Evolutionary conservation across 768 basidiomycete species (phyloP).

Genomic region (Agaricus blazei): DNA sequence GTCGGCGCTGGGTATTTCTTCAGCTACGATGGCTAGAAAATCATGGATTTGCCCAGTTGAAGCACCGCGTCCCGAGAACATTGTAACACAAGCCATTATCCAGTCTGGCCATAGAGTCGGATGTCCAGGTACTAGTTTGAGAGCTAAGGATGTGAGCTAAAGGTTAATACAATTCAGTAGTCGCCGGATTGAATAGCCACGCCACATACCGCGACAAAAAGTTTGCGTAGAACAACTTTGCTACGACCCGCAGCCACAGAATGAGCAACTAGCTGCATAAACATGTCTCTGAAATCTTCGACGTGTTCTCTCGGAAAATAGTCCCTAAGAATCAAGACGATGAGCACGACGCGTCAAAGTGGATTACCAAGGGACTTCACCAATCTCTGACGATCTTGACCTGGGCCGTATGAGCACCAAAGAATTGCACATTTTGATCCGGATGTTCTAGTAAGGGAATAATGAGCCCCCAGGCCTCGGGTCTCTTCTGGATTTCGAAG

Average conservation of each 20-base stretch:
- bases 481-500: slow-evolving; percentile 69
- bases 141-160: slow-evolving; percentile 65
- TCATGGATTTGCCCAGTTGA: slow-evolving; percentile 60
- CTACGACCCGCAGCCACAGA: slow-evolving; percentile 53
- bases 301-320: slow-evolving; percentile 61
- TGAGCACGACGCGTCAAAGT: slow-evolving; percentile 5
- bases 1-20: slow-evolving; percentile 76
- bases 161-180: not conserved
- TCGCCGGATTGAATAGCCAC: slow-evolving; percentile 8
- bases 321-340: slow-evolving; percentile 46
- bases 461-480: slow-evolving; percentile 82
- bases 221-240: slow-evolving; percentile 76
- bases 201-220: slow-evolving; percentile 76
- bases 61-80: slow-evolving; percentile 56
- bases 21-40: slow-evolving; percentile 78
- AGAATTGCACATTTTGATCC: slow-evolving; percentile 88
- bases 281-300: slow-evolving; percentile 52
- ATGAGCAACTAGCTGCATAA: slow-evolving; percentile 67
- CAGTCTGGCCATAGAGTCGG: slow-evolving; percentile 72
- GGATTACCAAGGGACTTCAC: slow-evolving; percentile 35
- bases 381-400: slow-evolving; percentile 94
- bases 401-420: slow-evolving; percentile 89
- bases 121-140: slow-evolving; percentile 59
- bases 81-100: slow-evolving; percentile 59
- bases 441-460: slow-evolving; percentile 66